Percentiles rank a stretch among this genome's conserved stretches.
Conservation (phyloP, 2,329 filamentous ascomycete species). For the Pseudogymnoascus sp. region DNA sequence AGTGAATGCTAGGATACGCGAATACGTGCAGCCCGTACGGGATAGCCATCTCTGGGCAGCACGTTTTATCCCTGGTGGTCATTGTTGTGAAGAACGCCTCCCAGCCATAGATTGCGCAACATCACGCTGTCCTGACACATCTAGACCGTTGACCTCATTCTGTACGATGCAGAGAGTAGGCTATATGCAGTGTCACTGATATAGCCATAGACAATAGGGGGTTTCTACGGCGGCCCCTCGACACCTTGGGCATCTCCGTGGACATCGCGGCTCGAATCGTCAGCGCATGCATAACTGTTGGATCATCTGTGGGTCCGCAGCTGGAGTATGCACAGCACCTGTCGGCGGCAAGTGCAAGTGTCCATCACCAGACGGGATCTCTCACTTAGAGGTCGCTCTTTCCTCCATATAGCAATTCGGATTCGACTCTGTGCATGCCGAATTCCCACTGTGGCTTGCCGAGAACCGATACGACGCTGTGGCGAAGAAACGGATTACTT, state of each 20-base stretch:
- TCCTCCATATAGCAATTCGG: neutral
- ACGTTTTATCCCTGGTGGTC: neutral
- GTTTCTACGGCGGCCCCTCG: neutral
- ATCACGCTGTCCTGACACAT: neutral
- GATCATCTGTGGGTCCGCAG: conserved; percentile 4
- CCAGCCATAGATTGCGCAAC: neutral
- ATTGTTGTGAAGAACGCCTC: neutral
- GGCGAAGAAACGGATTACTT: neutral
- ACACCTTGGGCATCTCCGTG: neutral
- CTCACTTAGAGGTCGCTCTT: neutral
- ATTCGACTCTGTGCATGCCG: neutral
- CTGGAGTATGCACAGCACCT: neutral
- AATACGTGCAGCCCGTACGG: neutral
- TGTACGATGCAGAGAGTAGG: neutral
- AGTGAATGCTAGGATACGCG: neutral
- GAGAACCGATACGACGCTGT: neutral
- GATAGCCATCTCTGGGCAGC: neutral
- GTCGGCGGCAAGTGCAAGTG: neutral
- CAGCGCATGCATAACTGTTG: conserved; percentile 4
- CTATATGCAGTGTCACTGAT: neutral
- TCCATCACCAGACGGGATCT: neutral
- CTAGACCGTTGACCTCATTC: neutral
- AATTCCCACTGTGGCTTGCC: neutral
- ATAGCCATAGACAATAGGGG: neutral
- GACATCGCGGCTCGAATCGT: neutral